Evolutionary conservation across 352 stramenopile species (phyloP).

Genomic region (Phytophthora nicotianae): DNA sequence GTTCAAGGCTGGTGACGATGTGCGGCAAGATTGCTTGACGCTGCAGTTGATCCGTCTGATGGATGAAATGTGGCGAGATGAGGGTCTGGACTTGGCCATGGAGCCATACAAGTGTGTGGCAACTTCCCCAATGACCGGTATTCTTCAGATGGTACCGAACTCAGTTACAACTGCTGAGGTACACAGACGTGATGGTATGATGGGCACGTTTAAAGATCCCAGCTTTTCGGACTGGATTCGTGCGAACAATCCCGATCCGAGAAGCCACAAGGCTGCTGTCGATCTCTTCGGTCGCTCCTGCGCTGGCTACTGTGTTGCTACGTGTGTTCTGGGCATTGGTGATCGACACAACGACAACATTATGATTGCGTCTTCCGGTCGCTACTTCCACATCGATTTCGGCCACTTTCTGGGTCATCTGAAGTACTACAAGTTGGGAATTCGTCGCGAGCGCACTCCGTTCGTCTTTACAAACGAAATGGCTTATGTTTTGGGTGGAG

Average conservation of each 20-base stretch:
- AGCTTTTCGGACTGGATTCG: slow-evolving; percentile 88
- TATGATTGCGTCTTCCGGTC: slow-evolving; percentile 87
- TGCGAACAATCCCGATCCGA: slow-evolving; percentile 75
- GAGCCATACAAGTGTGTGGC: slow-evolving; percentile 92
- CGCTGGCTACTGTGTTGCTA: slow-evolving; percentile 94
- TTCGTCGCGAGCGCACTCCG: slow-evolving; percentile 81
- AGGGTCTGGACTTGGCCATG: slow-evolving; percentile 92
- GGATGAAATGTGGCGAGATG: slow-evolving; percentile 93
- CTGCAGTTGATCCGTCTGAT: slow-evolving; percentile 93
- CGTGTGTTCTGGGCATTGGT: slow-evolving; percentile 94
- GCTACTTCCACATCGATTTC: slow-evolving; percentile 92
- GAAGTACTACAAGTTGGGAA: slow-evolving; percentile 88
- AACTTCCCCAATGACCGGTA: slow-evolving; percentile 90
- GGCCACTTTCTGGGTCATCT: slow-evolving; percentile 88
- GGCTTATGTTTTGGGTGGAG: slow-evolving; percentile 84
- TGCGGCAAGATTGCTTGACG: slow-evolving; percentile 95
- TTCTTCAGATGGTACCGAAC: slow-evolving; percentile 92
- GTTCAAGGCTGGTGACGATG: slow-evolving; percentile 95
- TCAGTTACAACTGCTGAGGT: slow-evolving; percentile 95
- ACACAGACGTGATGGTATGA: slow-evolving; percentile 81
- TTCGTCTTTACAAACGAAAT: slow-evolving; percentile 92
- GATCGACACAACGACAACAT: slow-evolving; percentile 97
- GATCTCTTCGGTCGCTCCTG: slow-evolving; percentile 89
- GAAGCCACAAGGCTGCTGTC: slow-evolving; percentile 68
- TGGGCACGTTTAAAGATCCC: slow-evolving; percentile 84